Base-by-base conservation (phyloP, 352 stramenopile species). In the Phytopythium boreale region DNA sequence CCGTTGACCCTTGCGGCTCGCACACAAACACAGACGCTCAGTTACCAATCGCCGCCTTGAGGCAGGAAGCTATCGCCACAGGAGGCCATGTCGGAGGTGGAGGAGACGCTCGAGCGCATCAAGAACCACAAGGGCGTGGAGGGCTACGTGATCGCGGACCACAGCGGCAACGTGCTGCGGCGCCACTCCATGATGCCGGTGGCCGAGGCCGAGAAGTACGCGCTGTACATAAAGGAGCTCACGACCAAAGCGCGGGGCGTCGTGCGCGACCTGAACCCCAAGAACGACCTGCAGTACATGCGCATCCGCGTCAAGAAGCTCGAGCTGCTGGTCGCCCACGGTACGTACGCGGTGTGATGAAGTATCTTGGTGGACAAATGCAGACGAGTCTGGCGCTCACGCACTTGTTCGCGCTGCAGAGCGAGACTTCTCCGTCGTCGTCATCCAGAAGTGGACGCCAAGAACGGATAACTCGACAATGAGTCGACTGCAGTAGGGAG, bases 81-180 rank as follows among this genome's bases (percentile, higher is more conserved):
- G 11, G 46, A 43, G 20, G 68, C 2, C 55, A 93, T 93, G 85
- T 93, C 83, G 15, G 92, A 97, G 70, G 92, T 98, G 17, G 95
- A 98, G 79, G 93, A 98, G 79, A 97, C 90, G 34, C 86, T 98
- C 20, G 92, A 98, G 74, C 84, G 94, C 63, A 97, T 98, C 75
- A 98, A 97, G 78, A 91, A 92, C 50, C 93, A 98, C 75, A 90
- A 96, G 64, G 95, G 94, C 41, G 91, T 98, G 8, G 93, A 98
- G 67, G 91, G 92, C 29, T 98, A 98, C 69, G 91, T 98, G 62
- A 98, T 98, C 74, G 95, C 89, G 46, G 92, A 98, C 70, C 82
- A 90, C 63, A 83, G 93, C 58, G 95, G 94, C 58, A 83, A 85
- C 31, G 89, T 98, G 37, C 71, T 98, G 49, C 82, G 95, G 20